Conservation (phyloP, 805 yeast species). For the Pichia manshurica region DNA sequence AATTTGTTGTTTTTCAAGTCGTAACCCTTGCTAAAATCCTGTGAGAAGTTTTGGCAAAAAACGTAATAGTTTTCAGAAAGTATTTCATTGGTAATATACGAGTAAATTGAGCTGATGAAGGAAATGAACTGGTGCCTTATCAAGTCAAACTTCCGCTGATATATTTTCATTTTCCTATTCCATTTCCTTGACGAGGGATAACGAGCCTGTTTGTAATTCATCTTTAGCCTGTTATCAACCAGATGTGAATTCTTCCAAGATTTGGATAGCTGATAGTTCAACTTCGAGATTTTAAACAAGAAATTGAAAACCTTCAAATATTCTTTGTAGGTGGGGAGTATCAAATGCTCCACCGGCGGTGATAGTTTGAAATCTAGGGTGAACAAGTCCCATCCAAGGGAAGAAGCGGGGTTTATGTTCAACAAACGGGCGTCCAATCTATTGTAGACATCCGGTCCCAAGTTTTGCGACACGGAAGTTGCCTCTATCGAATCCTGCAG, state of each 20-base stretch:
- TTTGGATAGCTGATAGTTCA: conserved; percentile 44
- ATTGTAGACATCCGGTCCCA: conserved; percentile 35
- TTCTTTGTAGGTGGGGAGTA: conserved; percentile 48
- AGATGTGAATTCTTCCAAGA: conserved; percentile 38
- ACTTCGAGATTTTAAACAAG: conserved; percentile 70
- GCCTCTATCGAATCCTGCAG: conserved; percentile 57
- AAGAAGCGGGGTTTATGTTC: conserved; percentile 53
- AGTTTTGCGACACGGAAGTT: conserved; percentile 42
- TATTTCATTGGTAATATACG: conserved; percentile 41
- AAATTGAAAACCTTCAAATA: conserved; percentile 81
- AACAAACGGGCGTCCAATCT: conserved; percentile 79
- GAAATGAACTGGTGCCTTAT: conserved; percentile 36
- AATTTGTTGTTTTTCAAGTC: conserved; percentile 4
- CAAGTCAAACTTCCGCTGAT: conserved; percentile 29
- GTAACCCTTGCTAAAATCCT: conserved; percentile 9
- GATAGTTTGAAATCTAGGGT: conserved; percentile 67
- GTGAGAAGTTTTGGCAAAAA: conserved; percentile 24
- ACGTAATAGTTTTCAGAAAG: conserved; percentile 35
- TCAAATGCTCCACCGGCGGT: conserved; percentile 48
- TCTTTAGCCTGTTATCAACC: conserved; percentile 12
- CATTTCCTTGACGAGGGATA: conserved; percentile 9
- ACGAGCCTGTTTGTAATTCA: conserved; percentile 25
- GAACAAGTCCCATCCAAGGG: conserved; percentile 85
- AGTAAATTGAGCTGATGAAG: conserved; percentile 37
- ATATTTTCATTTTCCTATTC: conserved; percentile 7